Evolutionary conservation across 2,329 filamentous ascomycete genomes (phyloP).

Genomic region (Alternaria incomplexa): DNA sequence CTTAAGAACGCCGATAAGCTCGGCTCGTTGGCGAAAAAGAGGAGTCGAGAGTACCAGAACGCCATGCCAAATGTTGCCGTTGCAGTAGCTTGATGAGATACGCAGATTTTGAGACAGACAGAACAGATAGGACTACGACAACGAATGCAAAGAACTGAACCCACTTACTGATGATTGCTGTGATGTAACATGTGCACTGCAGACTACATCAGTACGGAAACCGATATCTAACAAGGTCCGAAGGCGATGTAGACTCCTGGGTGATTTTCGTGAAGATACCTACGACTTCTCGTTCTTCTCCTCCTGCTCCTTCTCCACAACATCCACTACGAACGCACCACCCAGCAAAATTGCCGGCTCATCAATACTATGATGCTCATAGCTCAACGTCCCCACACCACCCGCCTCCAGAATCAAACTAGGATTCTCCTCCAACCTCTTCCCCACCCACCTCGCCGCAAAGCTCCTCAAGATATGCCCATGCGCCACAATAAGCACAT

Average conservation of each 20-base stretch:
- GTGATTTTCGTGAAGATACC: not conserved
- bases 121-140: not conserved
- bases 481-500: slow-evolving; percentile 84
- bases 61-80: not conserved
- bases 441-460: slow-evolving; percentile 83
- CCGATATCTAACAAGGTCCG: not conserved
- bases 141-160: not conserved
- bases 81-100: not conserved
- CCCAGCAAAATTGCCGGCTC: slow-evolving; percentile 60
- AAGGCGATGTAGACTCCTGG: not conserved
- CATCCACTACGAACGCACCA: slow-evolving; percentile 58
- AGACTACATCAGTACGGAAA: not conserved
- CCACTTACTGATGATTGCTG: not conserved
- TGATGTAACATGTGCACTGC: not conserved
- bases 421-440: slow-evolving; percentile 75
- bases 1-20: slow-evolving; percentile 50
- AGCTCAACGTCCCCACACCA: slow-evolving; percentile 59
- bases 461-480: slow-evolving; percentile 89
- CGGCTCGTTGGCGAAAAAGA: slow-evolving; percentile 44
- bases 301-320: slow-evolving; percentile 51
- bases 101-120: not conserved
- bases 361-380: slow-evolving; percentile 57
- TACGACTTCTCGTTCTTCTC: slow-evolving; percentile 16
- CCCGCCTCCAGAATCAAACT: slow-evolving; percentile 78
- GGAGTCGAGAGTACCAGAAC: slow-evolving; percentile 33